Conservation (phyloP, 768 basidiomycete genomes). For the Serendipita vermifera region DNA sequence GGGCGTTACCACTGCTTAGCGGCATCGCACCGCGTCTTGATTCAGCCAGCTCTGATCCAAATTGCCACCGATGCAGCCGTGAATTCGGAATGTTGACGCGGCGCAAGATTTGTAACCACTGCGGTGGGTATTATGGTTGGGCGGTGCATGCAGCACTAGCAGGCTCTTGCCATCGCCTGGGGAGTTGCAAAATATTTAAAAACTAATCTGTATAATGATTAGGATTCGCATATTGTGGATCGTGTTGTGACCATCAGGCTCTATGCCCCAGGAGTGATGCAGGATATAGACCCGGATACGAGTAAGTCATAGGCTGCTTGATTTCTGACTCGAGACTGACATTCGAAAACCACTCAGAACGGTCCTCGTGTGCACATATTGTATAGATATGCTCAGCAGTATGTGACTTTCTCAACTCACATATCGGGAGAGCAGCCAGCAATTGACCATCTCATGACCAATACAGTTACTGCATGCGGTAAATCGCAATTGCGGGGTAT, state of each 20-base stretch:
- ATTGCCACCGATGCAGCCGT: slow-evolving; percentile 40
- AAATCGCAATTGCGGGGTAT: slow-evolving; percentile 41
- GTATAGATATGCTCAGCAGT: slow-evolving; percentile 60
- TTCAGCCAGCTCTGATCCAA: slow-evolving; percentile 21
- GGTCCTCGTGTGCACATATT: slow-evolving; percentile 56
- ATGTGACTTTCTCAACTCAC: slow-evolving; percentile 20
- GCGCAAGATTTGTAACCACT: slow-evolving; percentile 57
- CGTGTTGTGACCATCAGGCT: slow-evolving; percentile 63
- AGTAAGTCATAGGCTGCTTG: slow-evolving; percentile 21
- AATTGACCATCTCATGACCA: background rate
- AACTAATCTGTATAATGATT: no score
- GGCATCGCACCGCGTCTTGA: slow-evolving; percentile 37
- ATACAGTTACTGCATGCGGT: slow-evolving; percentile 55
- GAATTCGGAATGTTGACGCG: slow-evolving; percentile 61
- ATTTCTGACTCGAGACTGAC: background rate
- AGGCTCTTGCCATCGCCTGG: no score
- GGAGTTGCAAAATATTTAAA: no score
- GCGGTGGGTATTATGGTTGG: slow-evolving; percentile 51
- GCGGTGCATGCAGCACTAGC: no score
- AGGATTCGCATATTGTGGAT: slow-evolving; percentile 64
- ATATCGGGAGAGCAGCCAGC: background rate
- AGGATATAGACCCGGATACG: slow-evolving; percentile 37
- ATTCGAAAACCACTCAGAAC: slow-evolving; percentile 11
- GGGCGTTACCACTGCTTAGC: slow-evolving; percentile 58
- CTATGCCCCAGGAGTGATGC: slow-evolving; percentile 52